Evolutionary conservation across 768 basidiomycete species (phyloP).

Genomic region (Termitomyces sp.): DNA sequence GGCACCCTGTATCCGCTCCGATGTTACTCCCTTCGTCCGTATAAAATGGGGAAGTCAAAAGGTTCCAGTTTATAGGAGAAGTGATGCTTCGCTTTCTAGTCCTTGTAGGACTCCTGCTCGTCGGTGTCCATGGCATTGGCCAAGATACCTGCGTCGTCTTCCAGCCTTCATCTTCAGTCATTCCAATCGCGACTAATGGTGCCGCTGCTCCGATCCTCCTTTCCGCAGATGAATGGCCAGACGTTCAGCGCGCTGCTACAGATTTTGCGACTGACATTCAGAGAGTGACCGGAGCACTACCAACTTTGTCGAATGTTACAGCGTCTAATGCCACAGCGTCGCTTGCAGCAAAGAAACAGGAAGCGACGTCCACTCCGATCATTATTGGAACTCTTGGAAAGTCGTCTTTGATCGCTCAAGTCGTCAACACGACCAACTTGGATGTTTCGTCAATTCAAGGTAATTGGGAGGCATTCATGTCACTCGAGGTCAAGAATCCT

Average conservation of each 20-base stretch:
- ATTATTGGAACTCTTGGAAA: slow-evolving; percentile 64
- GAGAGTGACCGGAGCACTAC: slow-evolving; percentile 49
- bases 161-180: slow-evolving; percentile 28
- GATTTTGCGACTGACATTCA: slow-evolving; percentile 60
- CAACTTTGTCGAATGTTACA: slow-evolving; percentile 43
- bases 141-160: slow-evolving; percentile 46
- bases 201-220: slow-evolving; percentile 45
- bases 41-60: slow-evolving; percentile 1
- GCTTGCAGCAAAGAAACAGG: slow-evolving; percentile 14
- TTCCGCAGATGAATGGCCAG: slow-evolving; percentile 58
- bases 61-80: neutral
- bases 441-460: slow-evolving; percentile 55
- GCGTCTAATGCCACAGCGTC: slow-evolving; percentile 36
- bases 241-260: slow-evolving; percentile 53
- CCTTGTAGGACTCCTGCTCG: slow-evolving; percentile 1
- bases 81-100: slow-evolving; percentile 6
- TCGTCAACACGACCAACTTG: slow-evolving; percentile 47
- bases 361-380: slow-evolving; percentile 33
- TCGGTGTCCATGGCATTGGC: slow-evolving; percentile 36
- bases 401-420: slow-evolving; percentile 43
- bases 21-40: slow-evolving; percentile 2
- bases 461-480: slow-evolving; percentile 62
- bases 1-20: neutral
- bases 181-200: slow-evolving; percentile 40
- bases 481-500: slow-evolving; percentile 47